Percentiles rank a stretch among this genome's conserved stretches.
Conservation (phyloP, 2,329 filamentous ascomycete species). For the Xylaria sp. region DNA sequence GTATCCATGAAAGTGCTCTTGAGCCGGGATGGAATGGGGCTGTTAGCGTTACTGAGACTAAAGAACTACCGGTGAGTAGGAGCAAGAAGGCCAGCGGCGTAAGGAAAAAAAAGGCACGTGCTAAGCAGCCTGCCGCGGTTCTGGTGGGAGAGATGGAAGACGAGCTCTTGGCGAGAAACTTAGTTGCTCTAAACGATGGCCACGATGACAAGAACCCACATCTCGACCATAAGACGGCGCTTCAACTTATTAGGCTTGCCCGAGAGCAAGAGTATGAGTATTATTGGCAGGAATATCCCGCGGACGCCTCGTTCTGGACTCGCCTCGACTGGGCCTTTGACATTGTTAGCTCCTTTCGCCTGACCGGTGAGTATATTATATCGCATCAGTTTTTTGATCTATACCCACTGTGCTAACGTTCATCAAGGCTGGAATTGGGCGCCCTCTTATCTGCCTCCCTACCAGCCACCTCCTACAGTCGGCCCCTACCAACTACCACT, state of each 20-base stretch:
- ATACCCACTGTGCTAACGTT: slow-evolving; percentile 5
- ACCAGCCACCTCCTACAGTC: slow-evolving; percentile 54
- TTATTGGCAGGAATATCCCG: slow-evolving; percentile 70
- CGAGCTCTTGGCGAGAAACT: not conserved
- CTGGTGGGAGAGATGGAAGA: slow-evolving; percentile 3
- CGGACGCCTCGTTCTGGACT: slow-evolving; percentile 58
- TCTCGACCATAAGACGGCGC: slow-evolving; percentile 12
- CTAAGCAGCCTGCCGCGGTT: not conserved
- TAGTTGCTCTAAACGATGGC: slow-evolving; percentile 23
- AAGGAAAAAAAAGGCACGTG: slow-evolving; percentile 25
- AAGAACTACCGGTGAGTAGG: slow-evolving; percentile 14
- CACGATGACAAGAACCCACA: slow-evolving; percentile 13
- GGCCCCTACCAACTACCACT: slow-evolving; percentile 54
- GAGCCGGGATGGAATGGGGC: slow-evolving; percentile 2
- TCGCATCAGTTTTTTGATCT: not conserved
- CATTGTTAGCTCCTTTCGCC: slow-evolving; percentile 65
- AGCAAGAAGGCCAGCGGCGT: slow-evolving; percentile 7
- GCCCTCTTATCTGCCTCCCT: slow-evolving; percentile 59
- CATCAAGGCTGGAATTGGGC: slow-evolving; percentile 68
- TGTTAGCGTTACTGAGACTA: no score
- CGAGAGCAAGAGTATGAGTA: slow-evolving; percentile 58
- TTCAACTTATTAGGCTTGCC: slow-evolving; percentile 33
- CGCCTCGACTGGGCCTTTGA: slow-evolving; percentile 68
- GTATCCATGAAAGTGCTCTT: not conserved
- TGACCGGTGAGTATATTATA: slow-evolving; percentile 57